Evolutionary conservation across 192 early-diverging fungal genomes (phyloP).

Genomic region (Chytriomyces sp.): DNA sequence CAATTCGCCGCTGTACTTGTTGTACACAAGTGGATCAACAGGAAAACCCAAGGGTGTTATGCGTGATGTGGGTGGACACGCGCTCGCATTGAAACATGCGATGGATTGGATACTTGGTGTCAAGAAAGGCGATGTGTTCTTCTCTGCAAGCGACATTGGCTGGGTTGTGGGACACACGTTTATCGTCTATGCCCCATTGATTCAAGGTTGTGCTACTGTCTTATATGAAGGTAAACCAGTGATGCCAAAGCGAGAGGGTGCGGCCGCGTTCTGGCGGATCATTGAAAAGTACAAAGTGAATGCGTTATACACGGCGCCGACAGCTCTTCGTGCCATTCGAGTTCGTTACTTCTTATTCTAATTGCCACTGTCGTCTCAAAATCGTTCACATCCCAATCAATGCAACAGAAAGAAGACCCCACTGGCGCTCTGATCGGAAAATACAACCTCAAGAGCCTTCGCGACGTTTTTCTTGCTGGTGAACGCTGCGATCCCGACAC

Average conservation of each 20-base stretch:
- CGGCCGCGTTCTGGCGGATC: slow-evolving; percentile 79
- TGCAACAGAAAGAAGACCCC: slow-evolving; percentile 60
- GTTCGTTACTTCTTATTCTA: not conserved
- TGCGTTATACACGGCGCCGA: slow-evolving; percentile 81
- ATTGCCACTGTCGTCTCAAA: not conserved
- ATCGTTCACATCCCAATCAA: not conserved
- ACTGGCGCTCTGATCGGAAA: slow-evolving; percentile 56
- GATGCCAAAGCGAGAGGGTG: slow-evolving; percentile 70
- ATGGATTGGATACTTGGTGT: slow-evolving; percentile 74
- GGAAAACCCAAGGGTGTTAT: slow-evolving; percentile 78
- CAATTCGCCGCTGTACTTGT: slow-evolving; percentile 69
- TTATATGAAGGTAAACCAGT: slow-evolving; percentile 86
- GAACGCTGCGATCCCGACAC: slow-evolving; percentile 84
- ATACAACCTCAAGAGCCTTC: slow-evolving; percentile 67
- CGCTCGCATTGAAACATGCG: slow-evolving; percentile 68
- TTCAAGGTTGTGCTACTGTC: slow-evolving; percentile 75
- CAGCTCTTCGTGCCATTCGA: slow-evolving; percentile 71
- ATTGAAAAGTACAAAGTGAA: slow-evolving; percentile 76
- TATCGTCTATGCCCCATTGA: slow-evolving; percentile 78
- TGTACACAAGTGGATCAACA: slow-evolving; percentile 62
- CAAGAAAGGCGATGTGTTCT: slow-evolving; percentile 74
- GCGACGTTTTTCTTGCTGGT: slow-evolving; percentile 75
- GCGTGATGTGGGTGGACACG: slow-evolving; percentile 66
- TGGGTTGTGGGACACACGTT: slow-evolving; percentile 89
- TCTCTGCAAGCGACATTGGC: slow-evolving; percentile 82